Evolutionary conservation across 345 rosid species (phyloP), one percentile per base, ranked within the genome.

Genomic region (Viola odorata): DNA sequence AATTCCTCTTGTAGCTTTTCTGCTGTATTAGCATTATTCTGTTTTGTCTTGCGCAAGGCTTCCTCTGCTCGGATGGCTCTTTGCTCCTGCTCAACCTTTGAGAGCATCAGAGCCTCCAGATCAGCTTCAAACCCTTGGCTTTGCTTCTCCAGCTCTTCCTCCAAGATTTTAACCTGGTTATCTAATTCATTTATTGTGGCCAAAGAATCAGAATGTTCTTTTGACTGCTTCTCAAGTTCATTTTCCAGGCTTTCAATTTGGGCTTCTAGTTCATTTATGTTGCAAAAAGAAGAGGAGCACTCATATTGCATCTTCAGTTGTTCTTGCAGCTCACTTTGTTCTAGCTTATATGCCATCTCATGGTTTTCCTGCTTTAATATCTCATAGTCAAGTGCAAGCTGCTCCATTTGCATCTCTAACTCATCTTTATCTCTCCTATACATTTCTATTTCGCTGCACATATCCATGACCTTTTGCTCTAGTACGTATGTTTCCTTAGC

Each of bases 361-460:
- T 91, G 96, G 73, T 91, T 85, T 71, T 86, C 90, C 62, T 95
- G 98, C 73, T 88, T 91, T 65, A 88, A 37, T 72, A 91, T 95
- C 94, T 95, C 98, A 62, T 95, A 88, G 62, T 95, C 99, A 60
- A 95, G 81, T 48, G 92, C 99, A 55, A 95, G 83, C 74, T 91
- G 98, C 80, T 95, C 96, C 91, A 87, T 82, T 68, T 88, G 96
- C 72, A 80, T 82, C 88, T 91, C 94, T 45, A 88, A 76, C 69
- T 88, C 98, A 63, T 91, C 94, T 72, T 77, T 95, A 36, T 88
- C 95, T 59, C 91, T 77, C 71, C 78, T 82, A 62, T 75, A 86
- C 67, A 82, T 83, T 82, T 94, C 95, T 41, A 88, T 73, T 77
- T 91, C 97, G 42, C 80, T 82, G 58, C 68, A 61, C 4, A 94